Percentiles rank a stretch among this genome's conserved stretches.
These are phyloP conservation scores for Balamuthia mandrillaris DNA, from an alignment of 208 protist genomes.

Conservation along the genomic window DNA sequence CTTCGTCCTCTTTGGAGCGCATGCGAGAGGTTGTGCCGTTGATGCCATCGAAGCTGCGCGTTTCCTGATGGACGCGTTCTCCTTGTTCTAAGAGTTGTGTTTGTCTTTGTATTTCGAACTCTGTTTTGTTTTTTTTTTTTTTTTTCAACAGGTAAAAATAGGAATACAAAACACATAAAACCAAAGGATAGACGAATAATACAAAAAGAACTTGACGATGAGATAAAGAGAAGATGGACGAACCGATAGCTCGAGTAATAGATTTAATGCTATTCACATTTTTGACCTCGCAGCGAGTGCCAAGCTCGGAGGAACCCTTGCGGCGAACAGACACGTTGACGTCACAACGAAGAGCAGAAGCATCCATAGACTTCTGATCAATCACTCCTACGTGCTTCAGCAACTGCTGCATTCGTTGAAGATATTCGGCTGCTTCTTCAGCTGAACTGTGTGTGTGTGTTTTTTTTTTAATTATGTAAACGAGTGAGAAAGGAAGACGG, in stretches of 20 bases:
- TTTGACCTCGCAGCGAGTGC: conserved; percentile 66
- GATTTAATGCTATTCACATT: conserved; percentile 64
- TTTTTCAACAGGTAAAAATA: background rate
- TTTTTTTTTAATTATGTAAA: background rate
- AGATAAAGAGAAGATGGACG: background rate
- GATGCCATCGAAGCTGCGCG: conserved; percentile 52
- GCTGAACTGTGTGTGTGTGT: background rate
- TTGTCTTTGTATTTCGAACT: conserved; percentile 58
- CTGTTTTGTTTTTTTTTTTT: conserved; percentile 2
- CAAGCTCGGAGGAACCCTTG: no score
- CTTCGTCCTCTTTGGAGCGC: conserved; percentile 61
- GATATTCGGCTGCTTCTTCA: conserved; percentile 57
- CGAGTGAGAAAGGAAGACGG: background rate
- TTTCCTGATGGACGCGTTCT: conserved; percentile 43
- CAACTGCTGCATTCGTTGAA: conserved; percentile 60
- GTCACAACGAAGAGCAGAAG: conserved; percentile 66
- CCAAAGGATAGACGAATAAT: background rate
- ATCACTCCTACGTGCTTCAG: conserved; percentile 38
- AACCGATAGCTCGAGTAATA: conserved; percentile 56
- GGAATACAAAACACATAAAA: background rate
- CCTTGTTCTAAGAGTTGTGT: conserved; percentile 51
- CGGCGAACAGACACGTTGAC: conserved; percentile 65
- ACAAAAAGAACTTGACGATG: background rate
- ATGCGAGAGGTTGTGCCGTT: conserved; percentile 42
- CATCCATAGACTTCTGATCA: conserved; percentile 62